A percentile compares a stretch with the other conserved stretches of the same genome.
phyloP scores from a whole-genome alignment of 2,329 filamentous ascomycete species.

The Aaosphaeria arxii region DNA sequence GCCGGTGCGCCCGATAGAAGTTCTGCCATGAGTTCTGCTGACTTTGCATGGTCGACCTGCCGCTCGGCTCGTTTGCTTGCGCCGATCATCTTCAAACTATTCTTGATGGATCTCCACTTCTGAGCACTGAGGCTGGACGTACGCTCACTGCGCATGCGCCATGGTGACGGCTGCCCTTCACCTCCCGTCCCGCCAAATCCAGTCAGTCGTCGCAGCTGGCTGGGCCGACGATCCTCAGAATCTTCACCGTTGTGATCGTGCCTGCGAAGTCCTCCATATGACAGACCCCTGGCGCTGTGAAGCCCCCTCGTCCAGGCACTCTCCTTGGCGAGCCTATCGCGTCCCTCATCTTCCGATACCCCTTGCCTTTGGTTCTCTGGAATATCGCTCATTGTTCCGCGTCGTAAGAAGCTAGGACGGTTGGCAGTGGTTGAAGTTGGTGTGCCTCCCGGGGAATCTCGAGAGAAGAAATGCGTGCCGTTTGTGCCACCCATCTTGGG shows the following conservation, averaged over 20 bases:
- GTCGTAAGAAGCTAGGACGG: conserved; percentile 51
- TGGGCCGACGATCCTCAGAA: conserved; percentile 39
- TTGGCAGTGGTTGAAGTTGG: conserved; percentile 19
- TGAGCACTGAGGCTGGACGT: conserved; percentile 58
- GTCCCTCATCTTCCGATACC: conserved; percentile 51
- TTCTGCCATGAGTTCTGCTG: conserved; percentile 93
- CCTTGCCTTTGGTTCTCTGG: conserved; percentile 46
- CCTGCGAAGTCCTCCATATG: conserved; percentile 39
- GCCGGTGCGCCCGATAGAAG: conserved; percentile 88
- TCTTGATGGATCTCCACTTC: conserved; percentile 92
- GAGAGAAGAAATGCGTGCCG: conserved; percentile 47
- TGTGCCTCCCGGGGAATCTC: conserved; percentile 36
- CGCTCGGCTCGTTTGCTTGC: conserved; percentile 79
- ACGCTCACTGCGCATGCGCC: conserved; percentile 45
- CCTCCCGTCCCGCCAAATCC: conserved; percentile 39
- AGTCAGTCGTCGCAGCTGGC: conserved; percentile 47
- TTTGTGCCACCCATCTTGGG: conserved; percentile 51
- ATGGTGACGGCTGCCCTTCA: conserved; percentile 41
- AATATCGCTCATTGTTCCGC: conserved; percentile 49
- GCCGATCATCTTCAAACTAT: conserved; percentile 73
- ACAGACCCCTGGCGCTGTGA: conserved; percentile 47
- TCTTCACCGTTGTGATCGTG: conserved; percentile 32
- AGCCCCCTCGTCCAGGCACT: conserved; percentile 47
- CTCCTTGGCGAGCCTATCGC: conserved; percentile 45
- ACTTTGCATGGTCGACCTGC: conserved; percentile 89